These are phyloP conservation scores for Chaetomium sp. DNA, from an alignment of 2,329 filamentous ascomycete genomes.

Conservation along the genomic window DNA sequence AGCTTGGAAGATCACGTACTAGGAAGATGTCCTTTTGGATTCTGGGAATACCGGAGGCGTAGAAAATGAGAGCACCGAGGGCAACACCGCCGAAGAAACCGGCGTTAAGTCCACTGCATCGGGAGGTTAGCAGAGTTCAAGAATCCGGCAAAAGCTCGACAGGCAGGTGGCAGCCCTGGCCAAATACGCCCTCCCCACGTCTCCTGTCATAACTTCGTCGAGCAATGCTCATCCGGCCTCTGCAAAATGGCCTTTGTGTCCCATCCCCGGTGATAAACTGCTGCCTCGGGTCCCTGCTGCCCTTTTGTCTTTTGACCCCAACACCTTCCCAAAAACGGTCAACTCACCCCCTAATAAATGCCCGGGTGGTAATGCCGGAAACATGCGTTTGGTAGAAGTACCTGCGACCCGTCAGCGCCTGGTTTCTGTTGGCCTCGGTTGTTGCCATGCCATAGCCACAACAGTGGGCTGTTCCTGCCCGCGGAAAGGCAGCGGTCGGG, in stretches of 20 bases:
- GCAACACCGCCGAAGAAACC: conserved; percentile 53
- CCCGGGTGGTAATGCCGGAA: conserved; percentile 45
- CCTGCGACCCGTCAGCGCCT: conserved; percentile 36
- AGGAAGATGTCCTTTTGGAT: conserved; percentile 54
- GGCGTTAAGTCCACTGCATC: conserved; percentile 43
- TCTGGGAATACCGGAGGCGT: conserved; percentile 55
- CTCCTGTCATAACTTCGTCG: no score
- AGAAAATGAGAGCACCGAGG: conserved; percentile 53
- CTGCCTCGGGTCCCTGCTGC: no score
- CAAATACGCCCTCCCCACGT: no score
- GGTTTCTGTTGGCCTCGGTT: no score
- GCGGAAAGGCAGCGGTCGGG: not conserved
- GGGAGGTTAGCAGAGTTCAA: conserved; percentile 10
- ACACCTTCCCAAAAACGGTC: not conserved
- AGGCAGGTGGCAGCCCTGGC: no score
- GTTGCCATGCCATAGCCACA: not conserved
- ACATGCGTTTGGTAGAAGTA: conserved; percentile 54
- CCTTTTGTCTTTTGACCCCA: no score
- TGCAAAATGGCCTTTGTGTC: no score
- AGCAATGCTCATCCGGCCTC: no score
- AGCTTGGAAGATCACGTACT: conserved; percentile 31
- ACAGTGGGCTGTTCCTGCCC: not conserved
- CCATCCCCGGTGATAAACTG: no score
- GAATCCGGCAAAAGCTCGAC: no score
- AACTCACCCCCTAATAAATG: conserved; percentile 47